Percentiles rank a stretch among this genome's conserved stretches.
phyloP scores from a whole-genome alignment of 768 basidiomycete genomes.

The Calocybe indica region DNA sequence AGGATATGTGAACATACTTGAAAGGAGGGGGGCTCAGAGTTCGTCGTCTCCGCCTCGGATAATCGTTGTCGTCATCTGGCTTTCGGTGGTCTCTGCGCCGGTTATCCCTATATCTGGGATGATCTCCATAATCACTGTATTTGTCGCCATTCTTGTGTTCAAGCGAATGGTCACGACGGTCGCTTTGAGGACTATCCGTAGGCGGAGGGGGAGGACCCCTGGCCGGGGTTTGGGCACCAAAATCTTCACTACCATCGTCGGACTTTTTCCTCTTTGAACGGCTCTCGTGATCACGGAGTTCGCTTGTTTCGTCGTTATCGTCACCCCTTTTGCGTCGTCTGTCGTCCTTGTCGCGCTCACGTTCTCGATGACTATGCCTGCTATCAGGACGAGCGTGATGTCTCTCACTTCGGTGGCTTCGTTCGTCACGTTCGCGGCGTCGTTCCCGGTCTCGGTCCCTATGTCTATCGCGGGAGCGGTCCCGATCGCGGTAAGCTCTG shows the following conservation, averaged over 20 bases:
- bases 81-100: constrained; percentile 30
- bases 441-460: constrained; percentile 47
- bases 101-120: constrained; percentile 45
- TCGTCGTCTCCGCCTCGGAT: constrained; percentile 22
- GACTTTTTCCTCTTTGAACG: constrained; percentile 58
- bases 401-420: neutral
- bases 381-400: neutral
- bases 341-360: constrained; percentile 42
- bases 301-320: constrained; percentile 25
- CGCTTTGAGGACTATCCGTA: constrained; percentile 44
- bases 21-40: constrained; percentile 40
- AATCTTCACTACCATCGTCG: constrained; percentile 42
- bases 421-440: constrained; percentile 51
- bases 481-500: constrained; percentile 33
- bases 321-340: constrained; percentile 67
- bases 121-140: constrained; percentile 31
- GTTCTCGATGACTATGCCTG: neutral
- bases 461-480: constrained; percentile 32
- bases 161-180: constrained; percentile 45
- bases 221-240: constrained; percentile 28
- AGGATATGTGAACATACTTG: constrained; percentile 27
- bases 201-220: constrained; percentile 42
- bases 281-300: constrained; percentile 30
- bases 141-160: constrained; percentile 51
- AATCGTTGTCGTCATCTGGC: constrained; percentile 33